A percentile compares a stretch with the other conserved stretches of the same genome.
These are phyloP conservation scores for Parasitella parasitica DNA, from an alignment of 371 early-diverging fungal species.

Conservation along the genomic window DNA sequence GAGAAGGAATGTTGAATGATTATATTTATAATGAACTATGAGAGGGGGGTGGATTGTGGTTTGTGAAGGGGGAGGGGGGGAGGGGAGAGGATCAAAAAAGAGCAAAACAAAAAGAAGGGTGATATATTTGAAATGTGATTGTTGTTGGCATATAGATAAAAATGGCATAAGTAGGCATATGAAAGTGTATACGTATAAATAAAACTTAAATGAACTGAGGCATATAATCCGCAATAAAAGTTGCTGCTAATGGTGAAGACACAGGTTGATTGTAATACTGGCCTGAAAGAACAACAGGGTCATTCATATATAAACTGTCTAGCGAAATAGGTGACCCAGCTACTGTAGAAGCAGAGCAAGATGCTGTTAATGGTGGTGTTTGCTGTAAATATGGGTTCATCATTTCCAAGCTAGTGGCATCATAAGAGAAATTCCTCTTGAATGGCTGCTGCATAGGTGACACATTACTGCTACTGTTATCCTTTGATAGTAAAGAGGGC, in stretches of 20 bases:
- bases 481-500: not conserved
- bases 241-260: conserved; percentile 11
- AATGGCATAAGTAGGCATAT: not conserved
- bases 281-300: conserved; percentile 9
- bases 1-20: conserved; percentile 13
- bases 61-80: not conserved
- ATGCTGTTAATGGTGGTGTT: conserved; percentile 33
- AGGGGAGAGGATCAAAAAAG: not conserved
- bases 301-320: conserved; percentile 19
- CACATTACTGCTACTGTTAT: not conserved
- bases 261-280: not conserved
- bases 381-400: conserved; percentile 15
- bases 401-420: not conserved
- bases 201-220: conserved; percentile 4
- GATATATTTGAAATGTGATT: not conserved
- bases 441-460: not conserved
- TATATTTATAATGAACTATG: not conserved
- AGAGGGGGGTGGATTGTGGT: not conserved
- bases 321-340: conserved; percentile 33
- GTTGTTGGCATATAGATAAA: not conserved
- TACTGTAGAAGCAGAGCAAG: conserved; percentile 28
- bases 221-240: conserved; percentile 4
- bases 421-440: conserved; percentile 11
- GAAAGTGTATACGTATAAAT: not conserved
- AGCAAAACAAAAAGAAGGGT: not conserved